Evolutionary conservation across 352 stramenopile genomes (phyloP).

Genomic region (Thraustochytrium sp.): DNA sequence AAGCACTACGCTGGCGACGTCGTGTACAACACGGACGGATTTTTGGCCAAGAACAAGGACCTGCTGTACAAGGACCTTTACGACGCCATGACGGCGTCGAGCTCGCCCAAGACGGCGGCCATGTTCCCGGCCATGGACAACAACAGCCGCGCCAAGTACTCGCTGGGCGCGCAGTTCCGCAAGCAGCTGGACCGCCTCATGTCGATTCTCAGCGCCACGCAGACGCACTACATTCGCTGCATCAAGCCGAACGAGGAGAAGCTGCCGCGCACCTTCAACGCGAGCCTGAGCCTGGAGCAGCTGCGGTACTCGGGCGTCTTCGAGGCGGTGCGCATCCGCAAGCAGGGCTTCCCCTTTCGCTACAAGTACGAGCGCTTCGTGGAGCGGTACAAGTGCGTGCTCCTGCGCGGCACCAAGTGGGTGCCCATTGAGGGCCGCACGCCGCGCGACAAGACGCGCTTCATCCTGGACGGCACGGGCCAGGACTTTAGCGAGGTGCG

Average conservation of each 20-base stretch:
- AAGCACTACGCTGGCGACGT: constrained; percentile 90
- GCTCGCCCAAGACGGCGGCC: constrained; percentile 52
- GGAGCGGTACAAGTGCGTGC: constrained; percentile 44
- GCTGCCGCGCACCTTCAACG: constrained; percentile 72
- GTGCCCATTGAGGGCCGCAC: background rate
- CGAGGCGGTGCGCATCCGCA: constrained; percentile 94
- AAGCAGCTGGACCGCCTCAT: constrained; percentile 83
- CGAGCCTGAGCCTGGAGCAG: constrained; percentile 89
- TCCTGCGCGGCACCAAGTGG: constrained; percentile 19
- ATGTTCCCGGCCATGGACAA: constrained; percentile 67
- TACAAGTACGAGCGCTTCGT: constrained; percentile 72
- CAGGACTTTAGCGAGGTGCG: constrained; percentile 34
- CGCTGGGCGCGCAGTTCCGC: constrained; percentile 50
- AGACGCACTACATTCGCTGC: constrained; percentile 93
- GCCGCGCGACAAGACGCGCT: constrained; percentile 13
- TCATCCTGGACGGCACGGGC: constrained; percentile 5
- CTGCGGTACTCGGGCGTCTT: constrained; percentile 92
- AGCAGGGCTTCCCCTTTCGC: constrained; percentile 93
- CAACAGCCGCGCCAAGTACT: constrained; percentile 32
- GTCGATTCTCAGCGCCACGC: constrained; percentile 80
- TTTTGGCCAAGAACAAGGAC: constrained; percentile 95
- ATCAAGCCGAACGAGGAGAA: constrained; percentile 96
- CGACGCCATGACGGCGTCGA: constrained; percentile 41
- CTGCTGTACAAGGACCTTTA: constrained; percentile 87
- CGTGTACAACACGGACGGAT: constrained; percentile 85